Conservation (phyloP, 2,329 filamentous ascomycete genomes). For the Rachicladosporium sp. region DNA sequence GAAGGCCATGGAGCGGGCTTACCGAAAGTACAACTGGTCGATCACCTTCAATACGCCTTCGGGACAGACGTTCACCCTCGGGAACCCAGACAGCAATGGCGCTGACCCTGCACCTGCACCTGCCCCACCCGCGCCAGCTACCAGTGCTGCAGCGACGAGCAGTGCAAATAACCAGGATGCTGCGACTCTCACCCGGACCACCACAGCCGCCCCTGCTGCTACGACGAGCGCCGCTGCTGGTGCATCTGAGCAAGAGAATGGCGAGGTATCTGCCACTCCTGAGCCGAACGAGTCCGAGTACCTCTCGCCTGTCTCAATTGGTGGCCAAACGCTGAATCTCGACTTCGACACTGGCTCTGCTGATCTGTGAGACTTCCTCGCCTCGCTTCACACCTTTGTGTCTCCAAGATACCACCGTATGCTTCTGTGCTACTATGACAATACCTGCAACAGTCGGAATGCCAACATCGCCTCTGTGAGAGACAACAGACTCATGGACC, state of each 20-base stretch:
- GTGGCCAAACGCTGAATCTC: constrained; percentile 55
- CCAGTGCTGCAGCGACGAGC: constrained; percentile 1
- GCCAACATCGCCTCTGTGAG: background rate
- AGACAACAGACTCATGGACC: no score
- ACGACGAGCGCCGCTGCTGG: constrained; percentile 7
- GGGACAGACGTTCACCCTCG: background rate
- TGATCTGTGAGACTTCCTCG: constrained; percentile 43
- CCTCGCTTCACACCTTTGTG: background rate
- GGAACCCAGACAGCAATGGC: constrained; percentile 3
- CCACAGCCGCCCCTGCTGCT: constrained; percentile 4
- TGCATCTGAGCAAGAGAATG: constrained; percentile 9
- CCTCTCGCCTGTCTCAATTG: constrained; percentile 56
- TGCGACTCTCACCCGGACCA: background rate
- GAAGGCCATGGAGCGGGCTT: constrained; percentile 51
- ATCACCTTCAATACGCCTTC: constrained; percentile 6
- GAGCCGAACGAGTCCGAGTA: constrained; percentile 57
- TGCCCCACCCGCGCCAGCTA: background rate
- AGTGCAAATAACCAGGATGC: constrained; percentile 1
- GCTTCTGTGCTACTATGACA: background rate
- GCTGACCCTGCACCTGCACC: background rate
- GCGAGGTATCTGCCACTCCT: constrained; percentile 49
- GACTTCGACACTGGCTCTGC: constrained; percentile 68
- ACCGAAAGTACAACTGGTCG: constrained; percentile 49
- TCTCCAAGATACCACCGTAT: background rate
- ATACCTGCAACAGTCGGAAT: background rate